Evolutionary conservation across 805 yeast species (phyloP).

Genomic region (Saccharomycopsis sp.): DNA sequence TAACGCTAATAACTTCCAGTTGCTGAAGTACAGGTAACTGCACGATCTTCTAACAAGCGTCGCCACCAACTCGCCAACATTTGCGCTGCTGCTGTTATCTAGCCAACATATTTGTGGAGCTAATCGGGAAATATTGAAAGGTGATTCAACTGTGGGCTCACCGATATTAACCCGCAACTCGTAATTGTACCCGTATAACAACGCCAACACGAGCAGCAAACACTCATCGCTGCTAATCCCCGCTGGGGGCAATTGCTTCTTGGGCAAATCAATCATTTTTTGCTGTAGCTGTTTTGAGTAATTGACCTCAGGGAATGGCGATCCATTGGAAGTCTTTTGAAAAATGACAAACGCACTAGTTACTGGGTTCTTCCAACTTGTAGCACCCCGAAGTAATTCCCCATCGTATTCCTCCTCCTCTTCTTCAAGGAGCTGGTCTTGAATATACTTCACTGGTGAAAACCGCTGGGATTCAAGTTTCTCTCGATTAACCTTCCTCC

Average conservation of each 20-base stretch:
- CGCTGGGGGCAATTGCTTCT: slow-evolving; percentile 39
- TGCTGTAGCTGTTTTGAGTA: slow-evolving; percentile 59
- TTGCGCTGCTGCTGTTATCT: slow-evolving; percentile 41
- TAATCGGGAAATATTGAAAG: slow-evolving; percentile 89
- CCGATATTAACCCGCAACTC: slow-evolving; percentile 70
- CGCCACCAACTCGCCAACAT: slow-evolving; percentile 33
- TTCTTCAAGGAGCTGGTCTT: slow-evolving; percentile 32
- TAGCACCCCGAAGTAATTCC: slow-evolving; percentile 11
- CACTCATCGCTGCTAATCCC: too few species aligned
- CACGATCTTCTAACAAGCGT: slow-evolving; percentile 69
- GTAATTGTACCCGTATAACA: slow-evolving; percentile 67
- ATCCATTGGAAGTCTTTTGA: slow-evolving; percentile 18
- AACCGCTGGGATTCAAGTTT: not conserved
- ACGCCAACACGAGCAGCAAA: slow-evolving; percentile 55
- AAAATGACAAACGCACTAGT: not conserved
- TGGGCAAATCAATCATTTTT: slow-evolving; percentile 62
- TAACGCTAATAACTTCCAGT: slow-evolving; percentile 48
- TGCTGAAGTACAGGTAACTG: slow-evolving; percentile 73
- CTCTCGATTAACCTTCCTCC: not conserved
- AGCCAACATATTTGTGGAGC: slow-evolving; percentile 71
- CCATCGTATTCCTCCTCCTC: slow-evolving; percentile 37
- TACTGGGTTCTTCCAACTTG: slow-evolving; percentile 18
- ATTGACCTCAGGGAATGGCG: slow-evolving; percentile 35
- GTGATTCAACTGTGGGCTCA: slow-evolving; percentile 70
- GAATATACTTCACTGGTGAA: slow-evolving; percentile 13